Evolutionary conservation across 129 eudicot genomes (phyloP).

Genomic region (Flaveria sonorensis): DNA sequence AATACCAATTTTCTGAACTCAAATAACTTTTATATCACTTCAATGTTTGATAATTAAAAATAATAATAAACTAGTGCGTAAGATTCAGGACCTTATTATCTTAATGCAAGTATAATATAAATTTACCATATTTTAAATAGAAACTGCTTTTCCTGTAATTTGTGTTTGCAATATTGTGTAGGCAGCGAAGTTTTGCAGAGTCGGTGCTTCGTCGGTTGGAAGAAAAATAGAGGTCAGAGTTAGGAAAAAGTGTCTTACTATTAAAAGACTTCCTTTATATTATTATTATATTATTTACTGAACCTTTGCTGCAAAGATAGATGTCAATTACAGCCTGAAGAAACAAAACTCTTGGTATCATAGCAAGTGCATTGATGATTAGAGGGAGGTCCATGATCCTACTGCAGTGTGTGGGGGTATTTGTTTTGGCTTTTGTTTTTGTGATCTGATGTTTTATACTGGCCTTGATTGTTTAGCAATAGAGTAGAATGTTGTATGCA

Average conservation of each 20-base stretch:
- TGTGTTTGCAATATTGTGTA: constrained; percentile 37
- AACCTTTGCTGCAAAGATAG: constrained; percentile 17
- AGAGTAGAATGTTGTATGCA: constrained; percentile 17
- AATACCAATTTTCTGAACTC: too few species aligned
- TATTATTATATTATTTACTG: not conserved
- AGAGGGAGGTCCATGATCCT: not conserved
- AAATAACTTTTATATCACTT: too few species aligned
- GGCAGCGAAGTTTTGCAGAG: constrained; percentile 96
- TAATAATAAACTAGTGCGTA: too few species aligned
- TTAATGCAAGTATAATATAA: too few species aligned
- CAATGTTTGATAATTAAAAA: too few species aligned
- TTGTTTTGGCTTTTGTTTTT: not conserved
- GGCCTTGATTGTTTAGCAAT: constrained; percentile 9
- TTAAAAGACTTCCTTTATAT: not conserved
- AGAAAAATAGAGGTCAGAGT: constrained; percentile 54
- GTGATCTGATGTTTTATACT: not conserved
- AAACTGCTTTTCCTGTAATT: not conserved
- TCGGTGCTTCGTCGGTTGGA: constrained; percentile 78
- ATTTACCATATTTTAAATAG: too few species aligned
- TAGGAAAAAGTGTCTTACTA: not conserved
- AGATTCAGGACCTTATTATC: too few species aligned
- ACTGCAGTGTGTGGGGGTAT: constrained; percentile 17
- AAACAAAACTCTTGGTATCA: constrained; percentile 1
- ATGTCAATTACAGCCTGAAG: not conserved
- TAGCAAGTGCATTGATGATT: not conserved